Conservation (phyloP, 768 basidiomycete genomes). For the Lactarius hengduanensis region DNA sequence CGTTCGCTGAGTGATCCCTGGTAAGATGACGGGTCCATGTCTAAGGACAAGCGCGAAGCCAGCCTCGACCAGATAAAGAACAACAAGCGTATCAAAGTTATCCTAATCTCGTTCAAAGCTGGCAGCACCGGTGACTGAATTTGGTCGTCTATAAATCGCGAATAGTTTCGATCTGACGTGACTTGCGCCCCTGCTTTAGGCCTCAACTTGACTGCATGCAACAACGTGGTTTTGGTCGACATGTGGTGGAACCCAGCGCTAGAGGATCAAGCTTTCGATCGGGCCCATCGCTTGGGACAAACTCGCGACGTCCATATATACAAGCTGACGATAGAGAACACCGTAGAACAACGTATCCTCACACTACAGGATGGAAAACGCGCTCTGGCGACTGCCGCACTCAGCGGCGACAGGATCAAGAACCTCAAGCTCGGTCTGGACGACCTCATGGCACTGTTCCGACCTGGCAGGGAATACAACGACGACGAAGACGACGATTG, state of each 20-base stretch:
- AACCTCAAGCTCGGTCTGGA: slow-evolving; percentile 79
- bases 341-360: slow-evolving; percentile 87
- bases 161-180: neutral
- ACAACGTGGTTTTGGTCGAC: slow-evolving; percentile 91
- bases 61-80: slow-evolving; percentile 71
- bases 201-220: slow-evolving; percentile 89
- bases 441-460: slow-evolving; percentile 81
- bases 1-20: slow-evolving; percentile 7
- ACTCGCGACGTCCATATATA: slow-evolving; percentile 82
- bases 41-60: slow-evolving; percentile 68
- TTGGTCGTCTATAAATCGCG: neutral
- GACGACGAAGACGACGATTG: slow-evolving; percentile 49
- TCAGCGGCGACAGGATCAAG: slow-evolving; percentile 88
- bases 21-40: slow-evolving; percentile 91
- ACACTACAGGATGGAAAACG: slow-evolving; percentile 94
- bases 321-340: slow-evolving; percentile 83
- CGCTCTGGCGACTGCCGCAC: slow-evolving; percentile 74
- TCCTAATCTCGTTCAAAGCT: slow-evolving; percentile 95
- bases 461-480: slow-evolving; percentile 45
- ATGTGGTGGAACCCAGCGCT: slow-evolving; percentile 95
- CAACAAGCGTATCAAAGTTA: slow-evolving; percentile 59
- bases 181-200: slow-evolving; percentile 42
- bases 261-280: slow-evolving; percentile 94
- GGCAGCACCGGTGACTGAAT: slow-evolving; percentile 73
- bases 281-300: slow-evolving; percentile 89